Percentiles rank a stretch among this genome's conserved stretches.
Evolutionary conservation across 192 early-diverging fungal genomes (phyloP).

Genomic region (Coemansia sp.): DNA sequence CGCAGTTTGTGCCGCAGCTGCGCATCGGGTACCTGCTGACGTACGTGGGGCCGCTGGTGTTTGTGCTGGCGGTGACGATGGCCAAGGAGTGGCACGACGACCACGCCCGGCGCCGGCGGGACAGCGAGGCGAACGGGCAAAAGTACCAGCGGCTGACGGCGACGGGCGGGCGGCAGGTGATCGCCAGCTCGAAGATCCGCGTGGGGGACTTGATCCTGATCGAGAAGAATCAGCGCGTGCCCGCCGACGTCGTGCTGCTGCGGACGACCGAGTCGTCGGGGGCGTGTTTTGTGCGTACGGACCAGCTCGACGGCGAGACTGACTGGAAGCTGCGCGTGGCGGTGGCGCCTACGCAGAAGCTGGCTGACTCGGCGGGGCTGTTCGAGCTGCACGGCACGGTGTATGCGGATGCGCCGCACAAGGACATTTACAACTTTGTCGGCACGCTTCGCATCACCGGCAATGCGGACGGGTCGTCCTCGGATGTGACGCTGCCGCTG

Average conservation of each 20-base stretch:
- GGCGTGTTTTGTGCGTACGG: conserved; percentile 93
- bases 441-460: conserved; percentile 63
- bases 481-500: conserved; percentile 59
- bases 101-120: conserved; percentile 73
- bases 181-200: conserved; percentile 78
- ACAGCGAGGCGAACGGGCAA: conserved; percentile 90
- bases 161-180: conserved; percentile 54
- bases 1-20: conserved; percentile 88
- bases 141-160: conserved; percentile 66
- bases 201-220: conserved; percentile 89
- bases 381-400: conserved; percentile 67
- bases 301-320: conserved; percentile 97
- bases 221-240: conserved; percentile 86
- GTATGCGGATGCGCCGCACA: conserved; percentile 89
- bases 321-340: conserved; percentile 96
- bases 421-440: conserved; percentile 91
- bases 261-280: conserved; percentile 81
- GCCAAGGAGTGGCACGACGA: conserved; percentile 93
- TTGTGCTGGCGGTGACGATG: conserved; percentile 89
- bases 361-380: conserved; percentile 61
- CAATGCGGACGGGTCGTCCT: not conserved
- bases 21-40: conserved; percentile 83
- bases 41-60: conserved; percentile 91
- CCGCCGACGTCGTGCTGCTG: conserved; percentile 88
- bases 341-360: conserved; percentile 76